A percentile compares a stretch with the other conserved stretches of the same genome.
phyloP scores from a whole-genome alignment of 495 filamentous ascomycete genomes.

The Chaetomidium leptoderma region DNA sequence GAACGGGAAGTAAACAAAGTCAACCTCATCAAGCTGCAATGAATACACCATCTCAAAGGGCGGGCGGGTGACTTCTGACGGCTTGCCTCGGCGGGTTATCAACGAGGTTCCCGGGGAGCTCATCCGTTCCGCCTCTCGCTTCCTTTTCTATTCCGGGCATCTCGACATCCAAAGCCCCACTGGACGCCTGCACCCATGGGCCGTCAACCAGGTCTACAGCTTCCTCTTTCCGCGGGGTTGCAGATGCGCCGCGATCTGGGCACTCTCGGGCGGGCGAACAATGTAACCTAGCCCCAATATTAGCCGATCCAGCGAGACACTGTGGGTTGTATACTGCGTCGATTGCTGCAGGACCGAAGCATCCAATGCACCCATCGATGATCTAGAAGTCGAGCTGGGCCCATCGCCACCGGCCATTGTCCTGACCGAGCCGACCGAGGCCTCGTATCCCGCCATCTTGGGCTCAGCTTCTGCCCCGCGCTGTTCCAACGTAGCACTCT shows the following conservation, averaged over 20 bases:
- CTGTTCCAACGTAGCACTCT: not conserved
- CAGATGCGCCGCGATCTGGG: constrained; percentile 11
- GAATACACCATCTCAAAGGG: not conserved
- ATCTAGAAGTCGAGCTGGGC: not conserved
- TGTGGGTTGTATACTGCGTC: not conserved
- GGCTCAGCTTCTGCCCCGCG: not conserved
- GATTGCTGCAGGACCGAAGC: constrained; percentile 7
- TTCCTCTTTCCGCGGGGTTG: constrained; percentile 7
- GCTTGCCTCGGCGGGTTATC: not conserved
- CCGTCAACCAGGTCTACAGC: not conserved
- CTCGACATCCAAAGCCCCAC: not conserved
- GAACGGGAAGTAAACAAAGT: too few species aligned
- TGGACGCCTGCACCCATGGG: not conserved
- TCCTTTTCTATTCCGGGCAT: not conserved
- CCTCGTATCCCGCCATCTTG: not conserved
- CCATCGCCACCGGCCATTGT: not conserved
- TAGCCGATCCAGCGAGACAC: constrained; percentile 2
- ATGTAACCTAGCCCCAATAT: constrained; percentile 14
- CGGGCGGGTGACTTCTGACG: not conserved
- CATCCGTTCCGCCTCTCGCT: not conserved
- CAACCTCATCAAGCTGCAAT: not conserved
- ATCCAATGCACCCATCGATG: not conserved
- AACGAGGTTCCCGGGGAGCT: too few species aligned
- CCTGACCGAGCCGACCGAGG: not conserved
- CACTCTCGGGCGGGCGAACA: constrained; percentile 5